Conservation (phyloP, 495 filamentous ascomycete genomes). For the Tuber melanosporum region DNA sequence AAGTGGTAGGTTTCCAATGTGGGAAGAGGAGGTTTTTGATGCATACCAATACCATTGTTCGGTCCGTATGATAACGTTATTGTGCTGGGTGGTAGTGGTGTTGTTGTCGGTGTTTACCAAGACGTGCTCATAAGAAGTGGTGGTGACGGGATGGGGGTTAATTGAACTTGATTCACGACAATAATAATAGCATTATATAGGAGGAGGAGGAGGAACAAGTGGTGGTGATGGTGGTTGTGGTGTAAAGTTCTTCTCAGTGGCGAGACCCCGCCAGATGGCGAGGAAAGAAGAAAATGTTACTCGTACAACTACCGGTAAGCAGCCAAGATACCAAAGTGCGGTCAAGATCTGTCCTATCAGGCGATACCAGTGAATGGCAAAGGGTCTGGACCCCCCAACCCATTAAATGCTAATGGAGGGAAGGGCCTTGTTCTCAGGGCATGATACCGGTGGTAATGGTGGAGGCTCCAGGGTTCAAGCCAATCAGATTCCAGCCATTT, state of each 20-base stretch:
- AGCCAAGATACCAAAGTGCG: not conserved
- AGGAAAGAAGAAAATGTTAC: not conserved
- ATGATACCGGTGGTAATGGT: not conserved
- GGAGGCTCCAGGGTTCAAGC: not conserved
- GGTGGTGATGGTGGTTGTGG: not conserved
- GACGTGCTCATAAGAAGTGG: not conserved
- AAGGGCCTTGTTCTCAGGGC: not conserved
- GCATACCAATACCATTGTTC: constrained; percentile 37
- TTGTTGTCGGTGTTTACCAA: not conserved
- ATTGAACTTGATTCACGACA: not conserved
- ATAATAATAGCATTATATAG: not conserved
- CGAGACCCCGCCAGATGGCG: not conserved
- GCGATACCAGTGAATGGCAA: not conserved
- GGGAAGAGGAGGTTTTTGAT: constrained; percentile 39
- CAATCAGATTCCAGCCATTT: not conserved
- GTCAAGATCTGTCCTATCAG: not conserved
- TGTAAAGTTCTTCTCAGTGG: not conserved
- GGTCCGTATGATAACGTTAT: not conserved
- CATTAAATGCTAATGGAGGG: not conserved
- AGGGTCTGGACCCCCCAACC: not conserved
- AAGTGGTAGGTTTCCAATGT: constrained; percentile 16
- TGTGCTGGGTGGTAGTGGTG: not conserved
- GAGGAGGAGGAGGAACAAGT: not conserved
- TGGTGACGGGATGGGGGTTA: not conserved
- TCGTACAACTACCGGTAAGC: not conserved